These are phyloP conservation scores for Albophoma yamanashiensis DNA, from an alignment of 2,329 filamentous ascomycete species.

Conservation along the genomic window DNA sequence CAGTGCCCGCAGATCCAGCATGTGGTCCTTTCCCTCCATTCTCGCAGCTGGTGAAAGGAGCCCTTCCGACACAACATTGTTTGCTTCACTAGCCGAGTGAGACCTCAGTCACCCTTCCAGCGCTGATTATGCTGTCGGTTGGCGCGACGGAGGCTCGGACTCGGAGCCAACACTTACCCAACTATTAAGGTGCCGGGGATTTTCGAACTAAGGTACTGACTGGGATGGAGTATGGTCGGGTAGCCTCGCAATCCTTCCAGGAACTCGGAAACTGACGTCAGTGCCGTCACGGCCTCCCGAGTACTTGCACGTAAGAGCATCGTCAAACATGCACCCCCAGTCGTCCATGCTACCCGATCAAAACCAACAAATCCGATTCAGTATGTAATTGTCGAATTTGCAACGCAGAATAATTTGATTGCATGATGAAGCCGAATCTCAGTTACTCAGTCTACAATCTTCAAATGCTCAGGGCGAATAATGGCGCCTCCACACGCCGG, in stretches of 20 bases:
- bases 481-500: neutral
- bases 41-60: neutral
- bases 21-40: neutral
- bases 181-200: too few relatives aligned
- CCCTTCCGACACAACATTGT: neutral
- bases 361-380: too few relatives aligned
- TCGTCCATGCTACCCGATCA: neutral
- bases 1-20: neutral
- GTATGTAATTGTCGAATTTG: neutral
- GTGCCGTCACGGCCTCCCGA: neutral
- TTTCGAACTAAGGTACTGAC: too few relatives aligned
- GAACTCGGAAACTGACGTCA: neutral
- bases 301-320: too few relatives aligned
- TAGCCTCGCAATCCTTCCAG: neutral
- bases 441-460: neutral
- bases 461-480: neutral
- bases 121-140: neutral
- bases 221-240: too few relatives aligned
- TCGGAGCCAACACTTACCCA: neutral
- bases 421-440: neutral
- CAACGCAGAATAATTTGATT: neutral
- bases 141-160: neutral
- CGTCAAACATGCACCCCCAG: neutral
- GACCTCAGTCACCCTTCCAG: neutral
- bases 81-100: neutral